Percentiles rank a stretch among this genome's conserved stretches.
These are phyloP conservation scores for Nematocida major DNA, from an alignment of 371 early-diverging fungal genomes.

Conservation along the genomic window DNA sequence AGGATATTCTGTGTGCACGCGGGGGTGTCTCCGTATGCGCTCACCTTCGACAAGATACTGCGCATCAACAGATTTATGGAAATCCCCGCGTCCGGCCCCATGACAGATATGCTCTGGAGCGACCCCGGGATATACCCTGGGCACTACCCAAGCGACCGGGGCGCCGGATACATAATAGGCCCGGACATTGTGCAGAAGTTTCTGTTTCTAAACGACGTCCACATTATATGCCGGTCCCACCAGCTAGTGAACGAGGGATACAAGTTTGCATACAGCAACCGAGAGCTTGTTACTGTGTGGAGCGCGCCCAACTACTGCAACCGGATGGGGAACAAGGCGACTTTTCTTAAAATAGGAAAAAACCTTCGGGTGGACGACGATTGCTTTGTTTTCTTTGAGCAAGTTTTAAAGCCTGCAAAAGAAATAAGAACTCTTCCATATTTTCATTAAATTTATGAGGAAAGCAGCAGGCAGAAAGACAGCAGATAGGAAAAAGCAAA, in stretches of 20 bases:
- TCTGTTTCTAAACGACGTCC: conserved; percentile 59
- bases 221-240: conserved; percentile 62
- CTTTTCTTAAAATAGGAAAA: conserved; percentile 55
- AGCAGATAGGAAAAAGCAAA: neutral
- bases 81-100: conserved; percentile 33
- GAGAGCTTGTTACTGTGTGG: conserved; percentile 64
- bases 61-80: conserved; percentile 56
- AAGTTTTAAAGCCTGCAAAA: conserved; percentile 26
- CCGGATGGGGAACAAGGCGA: conserved; percentile 62
- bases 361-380: conserved; percentile 50
- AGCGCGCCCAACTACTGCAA: conserved; percentile 65
- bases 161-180: conserved; percentile 62
- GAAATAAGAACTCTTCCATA: conserved; percentile 38
- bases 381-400: conserved; percentile 55
- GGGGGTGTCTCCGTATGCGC: conserved; percentile 63
- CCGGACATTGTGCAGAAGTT: conserved; percentile 61
- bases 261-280: conserved; percentile 60
- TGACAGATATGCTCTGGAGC: conserved; percentile 64
- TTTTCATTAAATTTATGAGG: conserved; percentile 33
- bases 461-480: neutral
- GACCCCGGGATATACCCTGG: conserved; percentile 59
- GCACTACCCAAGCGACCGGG: conserved; percentile 58
- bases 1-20: conserved; percentile 64
- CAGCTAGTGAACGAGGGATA: conserved; percentile 65
- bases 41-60: conserved; percentile 58